Evolutionary conservation across 768 basidiomycete genomes (phyloP).

Genomic region (Naganishia antarctica): DNA sequence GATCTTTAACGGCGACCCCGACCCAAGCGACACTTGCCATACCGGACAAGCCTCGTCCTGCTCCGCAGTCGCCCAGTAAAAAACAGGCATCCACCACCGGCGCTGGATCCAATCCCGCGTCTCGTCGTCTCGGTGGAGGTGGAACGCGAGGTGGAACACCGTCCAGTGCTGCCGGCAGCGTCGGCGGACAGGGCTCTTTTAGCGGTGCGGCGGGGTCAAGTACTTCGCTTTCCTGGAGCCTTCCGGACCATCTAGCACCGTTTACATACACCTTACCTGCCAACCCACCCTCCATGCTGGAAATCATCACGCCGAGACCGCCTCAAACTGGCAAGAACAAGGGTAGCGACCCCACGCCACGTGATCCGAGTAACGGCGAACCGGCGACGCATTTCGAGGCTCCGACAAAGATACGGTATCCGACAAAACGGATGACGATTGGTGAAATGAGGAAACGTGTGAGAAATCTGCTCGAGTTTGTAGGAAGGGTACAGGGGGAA

Average conservation of each 20-base stretch:
- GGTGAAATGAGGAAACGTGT: constrained; percentile 96
- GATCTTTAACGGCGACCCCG: constrained; percentile 22
- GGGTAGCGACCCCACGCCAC: neutral
- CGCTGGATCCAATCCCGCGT: constrained; percentile 7
- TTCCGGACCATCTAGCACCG: constrained; percentile 89
- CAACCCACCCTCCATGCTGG: constrained; percentile 57
- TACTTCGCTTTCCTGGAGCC: constrained; percentile 58
- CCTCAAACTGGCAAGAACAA: neutral
- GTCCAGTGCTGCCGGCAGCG: constrained; percentile 28
- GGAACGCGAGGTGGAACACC: constrained; percentile 40
- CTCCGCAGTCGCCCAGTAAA: constrained; percentile 13
- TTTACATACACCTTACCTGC: constrained; percentile 77
- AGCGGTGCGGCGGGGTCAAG: constrained; percentile 35
- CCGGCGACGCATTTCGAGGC: constrained; percentile 41
- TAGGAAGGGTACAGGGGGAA: constrained; percentile 61
- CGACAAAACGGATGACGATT: constrained; percentile 88
- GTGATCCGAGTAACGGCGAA: constrained; percentile 2
- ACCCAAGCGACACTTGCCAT: constrained; percentile 28
- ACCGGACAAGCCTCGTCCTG: constrained; percentile 10
- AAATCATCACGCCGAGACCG: constrained; percentile 37
- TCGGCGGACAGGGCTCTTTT: neutral
- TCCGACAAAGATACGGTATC: constrained; percentile 75
- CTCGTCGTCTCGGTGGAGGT: constrained; percentile 36
- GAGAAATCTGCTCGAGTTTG: constrained; percentile 82
- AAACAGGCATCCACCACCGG: constrained; percentile 20